A percentile compares a stretch with the other conserved stretches of the same genome.
phyloP scores from a whole-genome alignment of 139 green algal genomes.

The Chlorella vulgaris region DNA sequence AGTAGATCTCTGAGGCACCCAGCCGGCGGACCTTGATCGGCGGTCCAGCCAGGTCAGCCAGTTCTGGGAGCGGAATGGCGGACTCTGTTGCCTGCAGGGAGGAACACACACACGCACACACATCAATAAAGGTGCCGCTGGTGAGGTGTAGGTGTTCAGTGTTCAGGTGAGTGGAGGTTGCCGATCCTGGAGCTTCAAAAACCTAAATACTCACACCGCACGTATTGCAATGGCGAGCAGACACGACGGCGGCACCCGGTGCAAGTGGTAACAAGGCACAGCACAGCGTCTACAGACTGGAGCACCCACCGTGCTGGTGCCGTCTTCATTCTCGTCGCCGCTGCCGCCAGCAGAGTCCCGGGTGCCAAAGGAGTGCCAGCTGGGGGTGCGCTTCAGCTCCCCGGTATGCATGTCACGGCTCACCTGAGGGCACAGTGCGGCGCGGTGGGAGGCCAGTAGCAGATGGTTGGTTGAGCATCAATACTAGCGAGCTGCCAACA shows the following conservation, averaged over 20 bases:
- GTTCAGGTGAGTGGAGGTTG: no score
- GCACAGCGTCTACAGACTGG: no score
- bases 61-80: no score
- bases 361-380: conserved; percentile 32
- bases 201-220: no score
- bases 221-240: no score
- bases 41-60: neutral
- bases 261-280: no score
- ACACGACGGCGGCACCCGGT: no score
- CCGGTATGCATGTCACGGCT: conserved; percentile 4
- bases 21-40: conserved; percentile 15
- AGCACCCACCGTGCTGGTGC: neutral
- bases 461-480: no score
- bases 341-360: neutral
- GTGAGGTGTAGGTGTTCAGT: neutral
- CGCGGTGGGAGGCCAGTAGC: neutral
- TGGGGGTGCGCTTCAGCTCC: conserved; percentile 23
- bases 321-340: neutral
- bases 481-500: no score
- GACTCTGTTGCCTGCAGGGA: neutral
- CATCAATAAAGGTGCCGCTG: no score
- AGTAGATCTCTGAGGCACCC: neutral
- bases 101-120: neutral
- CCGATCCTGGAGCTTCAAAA: no score
- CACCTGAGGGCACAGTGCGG: neutral